Evolutionary conservation across 345 rosid genomes (phyloP).

Genomic region (Salix caprea): DNA sequence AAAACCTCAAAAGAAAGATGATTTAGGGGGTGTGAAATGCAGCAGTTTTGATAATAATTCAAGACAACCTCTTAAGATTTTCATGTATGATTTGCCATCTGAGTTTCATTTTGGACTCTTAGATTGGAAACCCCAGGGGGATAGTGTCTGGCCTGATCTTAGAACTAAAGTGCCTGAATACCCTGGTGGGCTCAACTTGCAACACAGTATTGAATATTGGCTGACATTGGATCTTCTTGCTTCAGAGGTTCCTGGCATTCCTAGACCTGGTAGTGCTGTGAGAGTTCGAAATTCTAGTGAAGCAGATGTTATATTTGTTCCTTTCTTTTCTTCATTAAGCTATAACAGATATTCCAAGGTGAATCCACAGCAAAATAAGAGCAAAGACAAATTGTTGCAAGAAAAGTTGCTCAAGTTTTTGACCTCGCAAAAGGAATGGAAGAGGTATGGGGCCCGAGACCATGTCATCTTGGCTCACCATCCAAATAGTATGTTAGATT

Average conservation of each 20-base stretch:
- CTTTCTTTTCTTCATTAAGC: constrained; percentile 85
- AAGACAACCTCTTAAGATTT: constrained; percentile 52
- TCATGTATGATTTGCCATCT: constrained; percentile 82
- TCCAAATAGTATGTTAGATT: constrained; percentile 83
- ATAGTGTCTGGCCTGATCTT: constrained; percentile 77
- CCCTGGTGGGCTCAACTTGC: constrained; percentile 94
- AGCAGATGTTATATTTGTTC: constrained; percentile 80
- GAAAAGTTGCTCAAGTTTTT: constrained; percentile 59
- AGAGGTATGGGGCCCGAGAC: constrained; percentile 65
- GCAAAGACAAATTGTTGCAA: constrained; percentile 57
- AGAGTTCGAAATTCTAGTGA: constrained; percentile 78
- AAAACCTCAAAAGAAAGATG: constrained; percentile 11
- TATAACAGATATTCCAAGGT: constrained; percentile 68
- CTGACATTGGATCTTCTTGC: constrained; percentile 79
- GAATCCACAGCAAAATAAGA: constrained; percentile 53
- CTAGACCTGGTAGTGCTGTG: constrained; percentile 46
- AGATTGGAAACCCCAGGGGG: constrained; percentile 58
- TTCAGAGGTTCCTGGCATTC: constrained; percentile 50
- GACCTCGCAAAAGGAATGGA: constrained; percentile 70
- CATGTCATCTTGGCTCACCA: constrained; percentile 89
- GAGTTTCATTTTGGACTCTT: constrained; percentile 85
- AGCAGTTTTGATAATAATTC: not conserved
- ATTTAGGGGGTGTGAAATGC: constrained; percentile 12
- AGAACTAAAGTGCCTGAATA: constrained; percentile 48
- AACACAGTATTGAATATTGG: constrained; percentile 95